Base-by-base conservation (phyloP, 345 rosid species). In the Laguncularia racemosa region DNA sequence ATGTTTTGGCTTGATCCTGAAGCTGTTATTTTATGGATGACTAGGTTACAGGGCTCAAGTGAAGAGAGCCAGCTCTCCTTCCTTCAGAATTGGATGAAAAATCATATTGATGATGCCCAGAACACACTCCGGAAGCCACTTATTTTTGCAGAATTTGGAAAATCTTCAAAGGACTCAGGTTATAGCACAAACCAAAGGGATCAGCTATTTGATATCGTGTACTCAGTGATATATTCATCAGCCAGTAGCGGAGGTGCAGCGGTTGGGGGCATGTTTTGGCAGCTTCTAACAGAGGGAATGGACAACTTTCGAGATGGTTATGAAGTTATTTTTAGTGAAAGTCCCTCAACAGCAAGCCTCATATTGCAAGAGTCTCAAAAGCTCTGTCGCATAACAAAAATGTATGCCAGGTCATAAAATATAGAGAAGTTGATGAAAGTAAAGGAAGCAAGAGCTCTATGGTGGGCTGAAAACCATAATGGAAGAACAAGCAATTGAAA, bases 231-330 rank as follows among this genome's bases (percentile, higher is more conserved):
- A 20, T 80, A 76, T 58, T 74, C 78, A 1, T 80, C 88, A 0
- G 88, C 84, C 0, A 63, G 73, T 2, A 62, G 60, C 2, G 88
- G 92, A 15, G 88, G 86, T 16, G 80, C 81, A 9, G 92, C 86
- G 0, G 71, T 70, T 0, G 88, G 84, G 2, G 74, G 86, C 69
- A 69, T 78, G 71, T 82, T 82, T 78, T 85, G 92, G 92, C 92
- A 85, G 43, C 84, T 82, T 48, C 59, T 82, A 17, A 65, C 81
- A 0, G 71, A 65, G 62, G 92, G 86, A 46, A 78, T 85, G 81
- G 86, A 80, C 70, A 66, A 79, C 3, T 76, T 68, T 59, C 59
- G 81, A 45, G 92, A 85, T 38, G 86, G 92, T 10, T 82, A 80
- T 20, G 86, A 83, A 66, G 77, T 85, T 6, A 65, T 85, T 53